phyloP scores from a whole-genome alignment of 495 filamentous ascomycete species.

The Tuber indicum region DNA sequence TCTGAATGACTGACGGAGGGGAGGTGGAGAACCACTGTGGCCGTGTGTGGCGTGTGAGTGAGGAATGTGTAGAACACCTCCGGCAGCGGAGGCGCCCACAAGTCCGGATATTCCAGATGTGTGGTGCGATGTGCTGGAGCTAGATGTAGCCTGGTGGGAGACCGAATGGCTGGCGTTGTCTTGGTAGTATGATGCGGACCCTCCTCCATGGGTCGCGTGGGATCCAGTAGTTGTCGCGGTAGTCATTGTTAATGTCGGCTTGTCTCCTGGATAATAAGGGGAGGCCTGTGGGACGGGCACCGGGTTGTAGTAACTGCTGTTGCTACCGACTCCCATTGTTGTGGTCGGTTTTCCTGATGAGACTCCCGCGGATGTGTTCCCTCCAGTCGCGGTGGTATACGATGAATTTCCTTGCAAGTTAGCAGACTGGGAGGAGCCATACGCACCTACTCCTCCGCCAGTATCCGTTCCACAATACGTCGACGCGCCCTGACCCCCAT shows the following conservation, averaged over 20 bases:
- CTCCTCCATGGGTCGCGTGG: neutral
- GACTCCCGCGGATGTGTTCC: neutral
- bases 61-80: constrained; percentile 6
- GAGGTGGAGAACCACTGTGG: constrained; percentile 29
- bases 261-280: constrained; percentile 20
- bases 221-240: neutral
- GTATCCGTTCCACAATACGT: constrained; percentile 11
- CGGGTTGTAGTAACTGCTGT: constrained; percentile 23
- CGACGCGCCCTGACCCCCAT: constrained; percentile 15
- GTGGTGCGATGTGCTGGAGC: constrained; percentile 11
- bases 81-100: constrained; percentile 10
- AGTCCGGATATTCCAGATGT: constrained; percentile 6
- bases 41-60: constrained; percentile 22
- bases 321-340: neutral
- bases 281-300: constrained; percentile 28
- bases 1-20: constrained; percentile 32
- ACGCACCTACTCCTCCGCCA: constrained; percentile 22
- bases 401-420: constrained; percentile 13
- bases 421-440: constrained; percentile 26
- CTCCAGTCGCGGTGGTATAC: constrained; percentile 4
- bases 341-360: neutral
- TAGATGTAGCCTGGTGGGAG: constrained; percentile 1
- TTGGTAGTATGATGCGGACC: constrained; percentile 18
- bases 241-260: neutral
- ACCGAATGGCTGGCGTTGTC: constrained; percentile 3